phyloP scores from a whole-genome alignment of 352 stramenopile genomes.

The Bremia lactucae region DNA sequence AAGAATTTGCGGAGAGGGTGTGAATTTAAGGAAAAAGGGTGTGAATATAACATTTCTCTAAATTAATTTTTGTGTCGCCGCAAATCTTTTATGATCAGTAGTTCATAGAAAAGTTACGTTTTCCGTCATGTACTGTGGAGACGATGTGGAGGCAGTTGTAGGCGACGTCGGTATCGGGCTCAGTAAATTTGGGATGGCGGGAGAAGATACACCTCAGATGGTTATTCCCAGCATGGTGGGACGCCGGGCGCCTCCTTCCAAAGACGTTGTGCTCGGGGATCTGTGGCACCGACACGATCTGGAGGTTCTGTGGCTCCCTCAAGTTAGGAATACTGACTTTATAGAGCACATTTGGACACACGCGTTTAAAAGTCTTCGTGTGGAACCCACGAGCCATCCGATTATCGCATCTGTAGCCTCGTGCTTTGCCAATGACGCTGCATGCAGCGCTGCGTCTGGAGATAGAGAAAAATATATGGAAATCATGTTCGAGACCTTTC shows the following conservation, averaged over 20 bases:
- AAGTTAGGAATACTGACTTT: slow-evolving; percentile 75
- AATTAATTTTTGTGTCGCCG: too few species aligned
- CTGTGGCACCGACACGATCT: slow-evolving; percentile 44
- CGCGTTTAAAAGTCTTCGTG: slow-evolving; percentile 60
- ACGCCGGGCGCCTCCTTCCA: slow-evolving; percentile 10
- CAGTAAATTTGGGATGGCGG: slow-evolving; percentile 91
- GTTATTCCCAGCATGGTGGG: slow-evolving; percentile 74
- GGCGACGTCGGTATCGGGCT: slow-evolving; percentile 87
- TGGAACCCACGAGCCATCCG: slow-evolving; percentile 58
- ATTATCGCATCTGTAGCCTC: slow-evolving; percentile 66
- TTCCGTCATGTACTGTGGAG: slow-evolving; percentile 90
- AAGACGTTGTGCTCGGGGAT: slow-evolving; percentile 36
- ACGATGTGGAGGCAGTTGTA: slow-evolving; percentile 93
- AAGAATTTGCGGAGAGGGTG: too few species aligned
- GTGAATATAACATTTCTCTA: too few species aligned
- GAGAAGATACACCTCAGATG: slow-evolving; percentile 89
- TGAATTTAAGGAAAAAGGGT: too few species aligned
- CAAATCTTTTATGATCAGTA: too few species aligned
- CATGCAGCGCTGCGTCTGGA: slow-evolving; percentile 37
- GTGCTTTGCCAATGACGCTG: slow-evolving; percentile 64
- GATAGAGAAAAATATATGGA: slow-evolving; percentile 78
- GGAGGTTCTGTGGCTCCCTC: slow-evolving; percentile 45
- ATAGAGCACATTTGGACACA: slow-evolving; percentile 77
- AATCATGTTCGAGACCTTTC: slow-evolving; percentile 90
- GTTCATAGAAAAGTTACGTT: too few species aligned